Base-by-base conservation (phyloP, 2,329 filamentous ascomycete genomes). In the Cucurbitaria berberidis region DNA sequence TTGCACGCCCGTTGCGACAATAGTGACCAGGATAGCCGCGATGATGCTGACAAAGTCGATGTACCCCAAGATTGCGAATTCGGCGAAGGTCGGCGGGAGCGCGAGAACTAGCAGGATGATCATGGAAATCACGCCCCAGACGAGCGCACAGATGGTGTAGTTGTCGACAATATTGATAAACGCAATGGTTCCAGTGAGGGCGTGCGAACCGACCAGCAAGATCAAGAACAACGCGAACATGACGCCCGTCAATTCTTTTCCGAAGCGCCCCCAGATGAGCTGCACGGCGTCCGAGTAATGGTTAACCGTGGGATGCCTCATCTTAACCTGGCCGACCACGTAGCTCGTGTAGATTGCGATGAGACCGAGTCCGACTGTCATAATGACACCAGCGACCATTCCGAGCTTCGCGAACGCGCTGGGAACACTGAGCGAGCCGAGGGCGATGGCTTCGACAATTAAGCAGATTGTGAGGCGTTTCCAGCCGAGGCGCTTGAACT, bases 281-380 rank as follows among this genome's bases (percentile, higher is more conserved):
- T 82, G 77, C 4, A 87, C 87, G 6, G 86, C 88, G 62, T 91
- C 88, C 24, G 86, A 86, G 72, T 90, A 89, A 68, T 86, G 86
- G 42, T 82, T 80, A 51, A 90, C 82, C 9, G 86, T 76, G 4
- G 87, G 86, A 66, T 84, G 80, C 49, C 70, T 74, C 63, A 82
- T 72, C 63, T 84, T 84, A 74, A 87, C 84, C 67, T 85, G 82
- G 30, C 83, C 85, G 45, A 88, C 80, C 13, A 87, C 81, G 62
- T 83, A 85, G 45, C 83, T 83, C 4, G 84, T 86, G 69, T 86
- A 87, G 22, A 83, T 85, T 10, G 85, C 80, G 8, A 88, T 62
- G n/a, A 84, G 52, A 29, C 85, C 84, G 15, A 87, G 74, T 5
- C 78, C 77, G 9, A 81, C 64, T 22, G 67, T 73, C 55, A 76